Evolutionary conservation across 169 alveolate genomes (phyloP).

Genomic region (Theileria annulata): DNA sequence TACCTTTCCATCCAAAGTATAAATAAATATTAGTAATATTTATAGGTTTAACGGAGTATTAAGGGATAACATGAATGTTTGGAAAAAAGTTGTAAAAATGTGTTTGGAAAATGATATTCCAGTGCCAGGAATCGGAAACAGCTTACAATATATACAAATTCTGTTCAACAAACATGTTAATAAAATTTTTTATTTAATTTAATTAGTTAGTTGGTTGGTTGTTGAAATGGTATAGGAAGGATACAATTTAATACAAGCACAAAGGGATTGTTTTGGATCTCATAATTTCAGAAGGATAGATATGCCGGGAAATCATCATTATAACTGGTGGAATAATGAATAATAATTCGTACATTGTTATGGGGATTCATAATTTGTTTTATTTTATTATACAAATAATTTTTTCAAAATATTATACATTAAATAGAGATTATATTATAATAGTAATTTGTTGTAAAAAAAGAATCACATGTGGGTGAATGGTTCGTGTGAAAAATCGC

Average conservation of each 20-base stretch:
- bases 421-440: neutral
- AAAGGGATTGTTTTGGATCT: slow-evolving; percentile 83
- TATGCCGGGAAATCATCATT: slow-evolving; percentile 73
- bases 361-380: too few relatives aligned
- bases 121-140: slow-evolving; percentile 70
- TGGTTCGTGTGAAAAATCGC: slow-evolving; percentile 67
- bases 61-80: slow-evolving; percentile 53
- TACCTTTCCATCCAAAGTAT: slow-evolving; percentile 5
- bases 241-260: slow-evolving; percentile 82
- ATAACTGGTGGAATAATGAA: slow-evolving; percentile 55
- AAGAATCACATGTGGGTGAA: slow-evolving; percentile 4
- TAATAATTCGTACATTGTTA: neutral
- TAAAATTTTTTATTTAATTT: neutral
- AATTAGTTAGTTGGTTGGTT: neutral
- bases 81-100: slow-evolving; percentile 70
- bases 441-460: neutral
- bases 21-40: slow-evolving; percentile 41
- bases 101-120: slow-evolving; percentile 66
- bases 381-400: too few relatives aligned
- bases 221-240: slow-evolving; percentile 38
- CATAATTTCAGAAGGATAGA: slow-evolving; percentile 77
- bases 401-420: too few relatives aligned
- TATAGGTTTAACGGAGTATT: slow-evolving; percentile 47
- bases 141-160: slow-evolving; percentile 74
- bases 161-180: slow-evolving; percentile 55